Evolutionary conservation across 805 yeast genomes (phyloP).

Genomic region (Lipomyces lipofer): DNA sequence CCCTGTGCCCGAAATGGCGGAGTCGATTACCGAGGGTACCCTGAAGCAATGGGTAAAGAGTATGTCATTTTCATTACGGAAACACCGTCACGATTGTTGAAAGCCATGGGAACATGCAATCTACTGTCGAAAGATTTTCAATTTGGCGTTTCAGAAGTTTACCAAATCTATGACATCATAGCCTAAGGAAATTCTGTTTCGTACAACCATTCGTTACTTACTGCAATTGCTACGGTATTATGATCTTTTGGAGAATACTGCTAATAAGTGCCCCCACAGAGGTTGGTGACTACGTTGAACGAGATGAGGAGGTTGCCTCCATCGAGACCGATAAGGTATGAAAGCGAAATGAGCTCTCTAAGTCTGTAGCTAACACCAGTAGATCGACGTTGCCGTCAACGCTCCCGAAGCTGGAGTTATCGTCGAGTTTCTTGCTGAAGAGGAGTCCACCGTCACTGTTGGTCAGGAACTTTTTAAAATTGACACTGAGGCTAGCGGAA

Average conservation of each 20-base stretch:
- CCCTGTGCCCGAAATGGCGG: slow-evolving; percentile 98
- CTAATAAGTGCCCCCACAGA: too few relatives aligned
- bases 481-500: slow-evolving; percentile 57
- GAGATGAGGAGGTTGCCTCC: slow-evolving; percentile 90
- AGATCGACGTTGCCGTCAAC: slow-evolving; percentile 92
- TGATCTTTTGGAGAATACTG: too few relatives aligned
- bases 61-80: slow-evolving; percentile 9
- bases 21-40: slow-evolving; percentile 96
- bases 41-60: slow-evolving; percentile 55
- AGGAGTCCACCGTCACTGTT: slow-evolving; percentile 92
- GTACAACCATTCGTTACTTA: too few relatives aligned
- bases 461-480: slow-evolving; percentile 90
- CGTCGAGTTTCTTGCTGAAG: slow-evolving; percentile 74
- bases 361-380: background rate
- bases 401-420: slow-evolving; percentile 91
- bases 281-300: slow-evolving; percentile 84
- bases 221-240: too few relatives aligned
- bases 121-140: background rate
- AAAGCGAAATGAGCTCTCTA: background rate
- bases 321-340: slow-evolving; percentile 86
- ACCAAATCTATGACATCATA: too few relatives aligned
- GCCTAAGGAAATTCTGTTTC: too few relatives aligned
- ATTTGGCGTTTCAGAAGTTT: too few relatives aligned
- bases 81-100: too few relatives aligned
- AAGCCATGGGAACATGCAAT: too few relatives aligned